These are phyloP conservation scores for Brassica hybrid DNA, from an alignment of 441 rosid genomes.

Conservation along the genomic window DNA sequence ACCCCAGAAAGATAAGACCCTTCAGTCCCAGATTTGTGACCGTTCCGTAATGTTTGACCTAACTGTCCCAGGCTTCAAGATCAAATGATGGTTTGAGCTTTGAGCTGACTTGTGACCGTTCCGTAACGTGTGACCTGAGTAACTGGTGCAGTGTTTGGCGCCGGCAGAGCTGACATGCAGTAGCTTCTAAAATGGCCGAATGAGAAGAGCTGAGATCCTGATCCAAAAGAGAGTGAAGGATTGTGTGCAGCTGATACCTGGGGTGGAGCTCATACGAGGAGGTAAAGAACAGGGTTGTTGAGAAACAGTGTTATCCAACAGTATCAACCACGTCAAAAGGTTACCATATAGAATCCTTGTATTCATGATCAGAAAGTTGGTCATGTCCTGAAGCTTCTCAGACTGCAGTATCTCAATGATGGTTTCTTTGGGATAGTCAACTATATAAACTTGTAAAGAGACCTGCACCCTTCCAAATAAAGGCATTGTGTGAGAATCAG, in stretches of 20 bases:
- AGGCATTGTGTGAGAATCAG: too few species aligned
- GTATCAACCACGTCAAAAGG: conserved; percentile 92
- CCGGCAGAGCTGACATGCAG: conserved; percentile 92
- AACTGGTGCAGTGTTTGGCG: conserved; percentile 62
- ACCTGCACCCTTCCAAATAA: too few species aligned
- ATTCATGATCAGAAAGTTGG: conserved; percentile 38
- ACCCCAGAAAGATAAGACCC: conserved; percentile 68
- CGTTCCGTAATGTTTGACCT: too few species aligned
- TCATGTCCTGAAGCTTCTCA: conserved; percentile 71
- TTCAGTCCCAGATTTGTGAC: too few species aligned
- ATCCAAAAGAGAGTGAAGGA: conserved; percentile 62
- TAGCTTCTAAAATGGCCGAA: conserved; percentile 89
- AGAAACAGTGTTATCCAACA: conserved; percentile 59
- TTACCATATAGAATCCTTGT: conserved; percentile 76
- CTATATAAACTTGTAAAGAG: too few species aligned
- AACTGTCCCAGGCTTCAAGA: too few species aligned
- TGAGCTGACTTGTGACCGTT: too few species aligned
- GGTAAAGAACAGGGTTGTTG: conserved; percentile 64
- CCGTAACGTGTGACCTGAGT: conserved; percentile 7
- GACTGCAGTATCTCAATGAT: conserved; percentile 93
- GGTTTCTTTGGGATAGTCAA: background rate
- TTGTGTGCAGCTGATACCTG: conserved; percentile 62
- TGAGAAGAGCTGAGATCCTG: conserved; percentile 91
- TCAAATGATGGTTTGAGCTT: too few species aligned
- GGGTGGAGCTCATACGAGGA: conserved; percentile 55